Conservation (phyloP, 768 basidiomycete species). For the Xerocomus spinulosus region DNA sequence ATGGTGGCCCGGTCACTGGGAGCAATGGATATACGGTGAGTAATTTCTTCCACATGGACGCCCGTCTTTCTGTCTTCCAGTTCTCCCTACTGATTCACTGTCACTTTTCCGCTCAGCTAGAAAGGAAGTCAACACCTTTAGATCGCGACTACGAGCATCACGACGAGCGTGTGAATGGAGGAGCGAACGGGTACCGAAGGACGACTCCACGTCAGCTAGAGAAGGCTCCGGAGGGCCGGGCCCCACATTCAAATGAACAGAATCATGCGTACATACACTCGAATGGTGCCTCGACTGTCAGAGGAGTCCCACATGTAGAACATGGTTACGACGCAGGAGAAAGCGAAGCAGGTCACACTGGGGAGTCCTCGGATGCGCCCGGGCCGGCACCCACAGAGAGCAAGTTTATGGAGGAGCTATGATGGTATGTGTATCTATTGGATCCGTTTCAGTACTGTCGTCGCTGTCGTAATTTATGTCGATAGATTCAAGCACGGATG, state of each 20-base stretch:
- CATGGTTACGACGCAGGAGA: constrained; percentile 10
- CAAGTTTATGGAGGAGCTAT: constrained; percentile 24
- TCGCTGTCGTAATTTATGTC: not conserved
- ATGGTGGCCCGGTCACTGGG: constrained; percentile 38
- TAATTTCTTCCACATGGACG: constrained; percentile 8
- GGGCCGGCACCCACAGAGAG: constrained; percentile 34
- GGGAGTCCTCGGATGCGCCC: constrained; percentile 15
- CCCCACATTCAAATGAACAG: constrained; percentile 26
- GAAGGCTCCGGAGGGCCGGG: constrained; percentile 63
- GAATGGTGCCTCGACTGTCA: constrained; percentile 10
- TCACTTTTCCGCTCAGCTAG: constrained; percentile 33
- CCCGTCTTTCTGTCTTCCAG: not conserved
- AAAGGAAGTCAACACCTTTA: constrained; percentile 36
- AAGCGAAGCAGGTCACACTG: not conserved
- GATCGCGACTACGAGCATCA: constrained; percentile 6
- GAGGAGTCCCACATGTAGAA: constrained; percentile 5
- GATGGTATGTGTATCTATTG: not conserved
- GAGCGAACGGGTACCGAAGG: constrained; percentile 31
- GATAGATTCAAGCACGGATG: not conserved
- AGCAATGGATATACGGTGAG: constrained; percentile 63
- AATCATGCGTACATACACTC: not conserved
- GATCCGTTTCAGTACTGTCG: not conserved
- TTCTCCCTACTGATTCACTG: constrained; percentile 2
- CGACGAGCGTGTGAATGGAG: not conserved
- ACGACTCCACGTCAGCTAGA: constrained; percentile 63